A percentile compares a stretch with the other conserved stretches of the same genome.
Evolutionary conservation across 768 basidiomycete genomes (phyloP).

Genomic region (Suillus decipiens): DNA sequence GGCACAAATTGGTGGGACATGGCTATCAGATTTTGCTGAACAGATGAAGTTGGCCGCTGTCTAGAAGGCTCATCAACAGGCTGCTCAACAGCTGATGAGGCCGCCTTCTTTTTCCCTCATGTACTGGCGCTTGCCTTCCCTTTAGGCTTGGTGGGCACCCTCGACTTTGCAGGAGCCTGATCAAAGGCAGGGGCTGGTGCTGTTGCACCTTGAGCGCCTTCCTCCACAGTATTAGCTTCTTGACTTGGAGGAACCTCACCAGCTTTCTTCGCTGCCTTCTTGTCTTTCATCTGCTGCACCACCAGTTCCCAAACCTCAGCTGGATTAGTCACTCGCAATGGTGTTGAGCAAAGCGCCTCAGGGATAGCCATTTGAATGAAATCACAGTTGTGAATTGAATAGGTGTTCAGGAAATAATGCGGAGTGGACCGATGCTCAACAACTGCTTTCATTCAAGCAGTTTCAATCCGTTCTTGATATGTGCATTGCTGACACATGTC

Average conservation of each 20-base stretch:
- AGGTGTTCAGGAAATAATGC: constrained; percentile 18
- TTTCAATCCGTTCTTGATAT: constrained; percentile 17
- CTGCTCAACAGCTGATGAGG: background rate
- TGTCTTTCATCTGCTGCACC: constrained; percentile 4
- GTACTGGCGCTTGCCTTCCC: background rate
- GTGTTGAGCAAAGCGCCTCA: background rate
- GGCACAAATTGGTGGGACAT: background rate
- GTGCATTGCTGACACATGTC: background rate
- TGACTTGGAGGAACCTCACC: background rate
- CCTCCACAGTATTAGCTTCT: background rate
- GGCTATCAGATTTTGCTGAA: background rate
- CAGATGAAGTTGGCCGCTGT: background rate
- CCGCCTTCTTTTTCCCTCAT: background rate
- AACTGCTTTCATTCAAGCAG: constrained; percentile 9
- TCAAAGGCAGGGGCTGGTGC: background rate
- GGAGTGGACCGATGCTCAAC: constrained; percentile 12
- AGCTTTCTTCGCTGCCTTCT: constrained; percentile 1
- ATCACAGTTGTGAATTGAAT: constrained; percentile 22
- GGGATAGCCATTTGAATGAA: constrained; percentile 8
- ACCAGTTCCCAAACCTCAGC: background rate
- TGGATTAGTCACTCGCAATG: background rate
- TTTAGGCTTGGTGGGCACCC: background rate
- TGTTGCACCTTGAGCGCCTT: background rate
- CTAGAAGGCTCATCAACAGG: background rate
- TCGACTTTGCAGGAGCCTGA: background rate